Base-by-base conservation (phyloP, 371 early-diverging fungal species). In the Mucor ambiguus region DNA sequence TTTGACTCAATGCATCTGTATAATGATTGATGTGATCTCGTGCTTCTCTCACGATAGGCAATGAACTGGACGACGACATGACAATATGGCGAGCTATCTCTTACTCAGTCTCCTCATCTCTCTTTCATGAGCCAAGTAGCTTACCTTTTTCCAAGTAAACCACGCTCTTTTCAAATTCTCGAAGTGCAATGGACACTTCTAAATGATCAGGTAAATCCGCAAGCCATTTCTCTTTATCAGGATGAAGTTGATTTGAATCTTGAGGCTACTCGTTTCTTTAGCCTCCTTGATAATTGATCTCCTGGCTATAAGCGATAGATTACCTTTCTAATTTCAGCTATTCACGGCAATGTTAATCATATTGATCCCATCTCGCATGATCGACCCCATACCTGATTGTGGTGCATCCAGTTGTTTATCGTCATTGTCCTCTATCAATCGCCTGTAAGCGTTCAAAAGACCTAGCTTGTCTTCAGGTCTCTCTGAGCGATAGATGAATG, bases 141-240 rank as follows among this genome's bases (percentile, higher is more conserved):
- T 35, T 71, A 89, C 90, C 92, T 78, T 86, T 87, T 59, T 91
- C 90, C 58, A 95, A 85, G 60, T 85, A 80, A 2, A 72, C 73
- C 0, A 94, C 92, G 4, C 95, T 92, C n/a, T 75, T 77, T 49
- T 92, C 91, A 77, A 95, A 95, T 64, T 95, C 94, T 48, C 96
- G 79, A 30, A 93, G 84, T 2, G 96, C 95, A 75, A 97, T 93
- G 37, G 88, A 75, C 4, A 97, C 94, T 60, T 95, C 97, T 58
- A 97, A 71, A 48, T 93, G 91, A 72, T 95, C 94, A 2, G 92
- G 82, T 48, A 94, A 81, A 63, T 93, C 90, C 24, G 78, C 74
- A n/a, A 95, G 64, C 90, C 90, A 92, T 38, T 85, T 84, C 32
- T 78, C 73, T 63, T 87, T 86, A 8, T 76, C 72, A 12, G 78